phyloP scores from a whole-genome alignment of 2,329 filamentous ascomycete species.

The Diaporthe sp. region DNA sequence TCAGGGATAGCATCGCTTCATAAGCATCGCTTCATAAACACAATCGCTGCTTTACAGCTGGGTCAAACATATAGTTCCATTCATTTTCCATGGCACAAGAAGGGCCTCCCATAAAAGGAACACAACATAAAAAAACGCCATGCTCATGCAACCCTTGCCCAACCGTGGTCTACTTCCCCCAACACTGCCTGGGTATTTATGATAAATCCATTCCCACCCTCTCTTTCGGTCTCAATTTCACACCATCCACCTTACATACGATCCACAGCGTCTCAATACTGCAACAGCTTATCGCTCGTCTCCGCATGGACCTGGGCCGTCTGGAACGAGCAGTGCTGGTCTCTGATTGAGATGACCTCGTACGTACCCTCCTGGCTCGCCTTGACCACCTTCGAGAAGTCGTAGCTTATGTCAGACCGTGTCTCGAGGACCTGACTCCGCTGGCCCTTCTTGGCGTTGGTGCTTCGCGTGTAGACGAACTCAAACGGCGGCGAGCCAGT shows the following conservation, averaged over 20 bases:
- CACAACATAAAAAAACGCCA: slow-evolving; percentile 46
- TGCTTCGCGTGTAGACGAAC: slow-evolving; percentile 95
- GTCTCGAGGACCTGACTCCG: slow-evolving; percentile 89
- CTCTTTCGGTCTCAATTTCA: neutral
- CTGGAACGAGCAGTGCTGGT: slow-evolving; percentile 90
- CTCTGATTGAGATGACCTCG: slow-evolving; percentile 96
- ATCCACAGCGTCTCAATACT: slow-evolving; percentile 44
- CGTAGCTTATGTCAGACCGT: slow-evolving; percentile 86
- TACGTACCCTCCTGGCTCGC: slow-evolving; percentile 97
- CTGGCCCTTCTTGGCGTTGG: slow-evolving; percentile 86
- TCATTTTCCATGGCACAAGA: slow-evolving; percentile 23
- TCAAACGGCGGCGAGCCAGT: slow-evolving; percentile 96
- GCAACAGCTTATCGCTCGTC: slow-evolving; percentile 56
- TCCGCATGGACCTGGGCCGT: slow-evolving; percentile 73
- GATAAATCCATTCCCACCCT: slow-evolving; percentile 32
- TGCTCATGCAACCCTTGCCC: slow-evolving; percentile 49
- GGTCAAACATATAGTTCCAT: slow-evolving; percentile 28
- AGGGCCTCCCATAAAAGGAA: slow-evolving; percentile 31
- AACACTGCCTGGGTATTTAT: slow-evolving; percentile 40
- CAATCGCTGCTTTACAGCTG: neutral
- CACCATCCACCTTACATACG: neutral
- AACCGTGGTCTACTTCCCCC: slow-evolving; percentile 29
- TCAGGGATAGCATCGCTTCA: neutral
- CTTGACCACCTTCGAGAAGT: slow-evolving; percentile 84
- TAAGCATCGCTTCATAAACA: neutral